Percentiles rank a stretch among this genome's conserved stretches.
Conservation (phyloP, 75 land plant genomes). For the Selaginella tamariscina region DNA sequence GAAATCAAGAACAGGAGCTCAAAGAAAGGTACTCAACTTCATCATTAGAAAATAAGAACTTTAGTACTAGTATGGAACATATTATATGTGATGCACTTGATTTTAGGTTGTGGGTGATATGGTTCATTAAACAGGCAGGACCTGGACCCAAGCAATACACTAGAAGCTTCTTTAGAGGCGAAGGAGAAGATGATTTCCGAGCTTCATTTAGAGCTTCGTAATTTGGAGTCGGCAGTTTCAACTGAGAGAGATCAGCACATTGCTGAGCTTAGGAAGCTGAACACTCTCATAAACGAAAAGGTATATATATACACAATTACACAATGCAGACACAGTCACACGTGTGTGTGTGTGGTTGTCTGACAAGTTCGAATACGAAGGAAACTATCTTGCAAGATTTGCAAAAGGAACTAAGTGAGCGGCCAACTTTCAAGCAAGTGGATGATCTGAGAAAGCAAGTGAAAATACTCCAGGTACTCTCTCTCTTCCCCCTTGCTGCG, state of each 20-base stretch:
- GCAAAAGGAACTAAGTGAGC: conserved; percentile 64
- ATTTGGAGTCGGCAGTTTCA: conserved; percentile 59
- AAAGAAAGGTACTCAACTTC: conserved; percentile 24
- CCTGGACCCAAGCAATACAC: conserved; percentile 40
- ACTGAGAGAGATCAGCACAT: conserved; percentile 71
- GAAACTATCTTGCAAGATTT: conserved; percentile 47
- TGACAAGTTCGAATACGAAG: conserved; percentile 25
- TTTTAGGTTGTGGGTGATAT: background rate
- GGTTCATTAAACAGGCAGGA: conserved; percentile 42
- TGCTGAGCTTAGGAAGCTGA: conserved; percentile 63
- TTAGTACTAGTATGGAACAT: no score
- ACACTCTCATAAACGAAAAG: conserved; percentile 66
- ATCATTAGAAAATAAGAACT: no score
- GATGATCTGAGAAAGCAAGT: conserved; percentile 91
- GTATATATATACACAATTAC: conserved; percentile 24
- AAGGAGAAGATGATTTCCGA: conserved; percentile 94
- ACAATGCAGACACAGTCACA: background rate
- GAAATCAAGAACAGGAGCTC: conserved; percentile 22
- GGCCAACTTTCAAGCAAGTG: conserved; percentile 80
- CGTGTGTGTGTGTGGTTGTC: background rate
- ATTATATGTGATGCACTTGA: no score
- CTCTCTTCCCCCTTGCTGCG: no score
- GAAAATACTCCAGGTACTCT: conserved; percentile 89
- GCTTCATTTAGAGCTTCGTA: conserved; percentile 77
- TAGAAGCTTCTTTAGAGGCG: conserved; percentile 78